Conservation (phyloP, 1,139 yeast genomes). For the Nakaseomyces glabratus region DNA sequence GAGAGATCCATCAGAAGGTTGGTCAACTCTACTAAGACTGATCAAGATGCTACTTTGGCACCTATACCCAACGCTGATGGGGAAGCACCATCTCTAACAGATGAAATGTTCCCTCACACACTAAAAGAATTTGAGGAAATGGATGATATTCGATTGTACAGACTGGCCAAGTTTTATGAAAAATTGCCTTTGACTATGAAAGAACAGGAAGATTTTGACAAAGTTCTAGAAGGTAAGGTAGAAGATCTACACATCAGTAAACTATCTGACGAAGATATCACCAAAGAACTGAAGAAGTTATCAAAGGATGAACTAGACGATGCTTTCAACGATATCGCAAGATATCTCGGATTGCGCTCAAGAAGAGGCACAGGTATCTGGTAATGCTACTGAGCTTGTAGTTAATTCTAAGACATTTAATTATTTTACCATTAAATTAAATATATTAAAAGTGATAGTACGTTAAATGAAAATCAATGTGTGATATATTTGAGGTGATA, state of each 20-base stretch:
- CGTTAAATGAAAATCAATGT: too few species aligned
- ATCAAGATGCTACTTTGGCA: slow-evolving; percentile 37
- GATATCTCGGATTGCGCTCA: slow-evolving; percentile 54
- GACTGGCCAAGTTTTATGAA: slow-evolving; percentile 63
- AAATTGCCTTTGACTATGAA: slow-evolving; percentile 44
- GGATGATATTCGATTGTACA: slow-evolving; percentile 38
- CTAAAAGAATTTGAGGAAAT: slow-evolving; percentile 45
- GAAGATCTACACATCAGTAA: slow-evolving; percentile 29
- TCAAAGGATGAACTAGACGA: slow-evolving; percentile 40
- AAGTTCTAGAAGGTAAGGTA: slow-evolving; percentile 39
- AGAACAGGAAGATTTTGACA: slow-evolving; percentile 41
- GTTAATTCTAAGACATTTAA: too few species aligned
- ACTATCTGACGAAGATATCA: slow-evolving; percentile 23
- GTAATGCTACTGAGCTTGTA: too few species aligned
- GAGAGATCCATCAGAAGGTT: slow-evolving; percentile 55
- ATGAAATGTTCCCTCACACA: slow-evolving; percentile 50
- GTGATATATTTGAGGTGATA: too few species aligned
- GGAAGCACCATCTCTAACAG: slow-evolving; percentile 43
- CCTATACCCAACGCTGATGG: slow-evolving; percentile 68
- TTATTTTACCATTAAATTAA: too few species aligned
- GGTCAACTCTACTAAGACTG: slow-evolving; percentile 40
- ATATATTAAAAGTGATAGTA: too few species aligned
- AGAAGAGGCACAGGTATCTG: slow-evolving; percentile 47
- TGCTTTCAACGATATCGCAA: slow-evolving; percentile 54
- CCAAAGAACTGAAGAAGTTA: slow-evolving; percentile 32